phyloP scores from a whole-genome alignment of 345 rosid genomes.

The Eucalyptus paniculata region DNA sequence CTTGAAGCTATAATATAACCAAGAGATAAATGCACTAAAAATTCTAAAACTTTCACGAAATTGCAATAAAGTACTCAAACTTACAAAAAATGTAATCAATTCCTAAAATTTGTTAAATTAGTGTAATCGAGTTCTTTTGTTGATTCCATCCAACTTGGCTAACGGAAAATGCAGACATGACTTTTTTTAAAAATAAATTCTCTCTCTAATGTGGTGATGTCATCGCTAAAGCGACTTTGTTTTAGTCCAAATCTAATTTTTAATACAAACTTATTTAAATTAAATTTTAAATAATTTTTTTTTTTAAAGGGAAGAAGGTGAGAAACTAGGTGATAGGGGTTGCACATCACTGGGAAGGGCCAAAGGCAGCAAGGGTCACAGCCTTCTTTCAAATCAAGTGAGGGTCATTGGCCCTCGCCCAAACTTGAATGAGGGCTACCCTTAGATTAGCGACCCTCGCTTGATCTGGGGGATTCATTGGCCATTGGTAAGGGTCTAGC shows the following conservation, averaged over 20 bases:
- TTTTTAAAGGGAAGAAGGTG: not conserved
- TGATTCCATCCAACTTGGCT: not conserved
- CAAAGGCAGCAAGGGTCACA: accelerated
- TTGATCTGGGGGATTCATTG: accelerated
- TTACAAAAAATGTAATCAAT: too few species aligned
- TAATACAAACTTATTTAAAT: too few species aligned
- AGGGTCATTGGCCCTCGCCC: not conserved
- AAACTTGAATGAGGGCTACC: accelerated
- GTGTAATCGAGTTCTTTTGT: not conserved
- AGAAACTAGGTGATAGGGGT: accelerated
- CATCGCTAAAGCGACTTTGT: too few species aligned
- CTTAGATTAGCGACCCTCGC: not conserved
- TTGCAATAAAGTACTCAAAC: accelerated
- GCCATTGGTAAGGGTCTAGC: too few species aligned
- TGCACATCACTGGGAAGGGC: accelerated
- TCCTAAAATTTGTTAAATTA: too few species aligned
- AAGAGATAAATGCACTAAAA: not conserved
- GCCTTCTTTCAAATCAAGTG: accelerated
- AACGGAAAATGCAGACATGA: not conserved
- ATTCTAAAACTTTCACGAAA: too few species aligned
- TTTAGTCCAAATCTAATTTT: not conserved
- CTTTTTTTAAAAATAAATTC: too few species aligned
- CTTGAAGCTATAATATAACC: not conserved
- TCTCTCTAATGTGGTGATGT: not conserved
- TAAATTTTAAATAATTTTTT: not conserved